Base-by-base conservation (phyloP, 345 rosid species). In the Eucalyptus pauciflora region DNA sequence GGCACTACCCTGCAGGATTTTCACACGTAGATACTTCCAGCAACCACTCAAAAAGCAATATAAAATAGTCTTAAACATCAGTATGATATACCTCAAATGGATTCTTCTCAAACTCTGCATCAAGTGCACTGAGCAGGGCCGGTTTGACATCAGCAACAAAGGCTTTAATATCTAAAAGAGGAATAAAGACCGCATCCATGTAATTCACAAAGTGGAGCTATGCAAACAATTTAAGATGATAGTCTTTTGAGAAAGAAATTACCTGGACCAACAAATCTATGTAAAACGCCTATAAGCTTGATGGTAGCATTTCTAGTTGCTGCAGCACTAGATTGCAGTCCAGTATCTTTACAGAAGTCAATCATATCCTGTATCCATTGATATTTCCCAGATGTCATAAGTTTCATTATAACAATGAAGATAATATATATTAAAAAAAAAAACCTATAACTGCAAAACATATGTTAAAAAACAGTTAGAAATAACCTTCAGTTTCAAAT, bases 271-370 rank as follows among this genome's bases (percentile, higher is more conserved):
- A 98, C 95, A 95, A 93, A 97, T 93, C 94, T 98, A 90, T 98
- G 99, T 87, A 97, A 89, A 91, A 91, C 93, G 83, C 99, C 99
- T 95, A 97, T 94, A 90, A 98, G 97, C 94, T 98, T 98, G 87
- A 98, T 96, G 76, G 99, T 97, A 87, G 99, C 97, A 94, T 98
- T 98, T 94, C 99, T 96, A 88, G 97, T 98, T 87, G 99, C 99
- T 43, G 99, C 98, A 88, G 97, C 94, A 92, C 99, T 98, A 69
- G 99, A 97, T 93, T 98, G 99, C 91, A 98, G 91, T 87, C 99
- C 99, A 90, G 92, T 93, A 90, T 96, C 99, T 95, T 98, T 98
- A 92, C 99, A 98, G 90, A 98, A 97, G 91, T 97, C 99, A 93
- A 98, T 95, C 88, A 98, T 89, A 91, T 96, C 99, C 99, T 98